These are phyloP conservation scores for Talaromyces sp. DNA, from an alignment of 2,329 filamentous ascomycete genomes.

Conservation along the genomic window DNA sequence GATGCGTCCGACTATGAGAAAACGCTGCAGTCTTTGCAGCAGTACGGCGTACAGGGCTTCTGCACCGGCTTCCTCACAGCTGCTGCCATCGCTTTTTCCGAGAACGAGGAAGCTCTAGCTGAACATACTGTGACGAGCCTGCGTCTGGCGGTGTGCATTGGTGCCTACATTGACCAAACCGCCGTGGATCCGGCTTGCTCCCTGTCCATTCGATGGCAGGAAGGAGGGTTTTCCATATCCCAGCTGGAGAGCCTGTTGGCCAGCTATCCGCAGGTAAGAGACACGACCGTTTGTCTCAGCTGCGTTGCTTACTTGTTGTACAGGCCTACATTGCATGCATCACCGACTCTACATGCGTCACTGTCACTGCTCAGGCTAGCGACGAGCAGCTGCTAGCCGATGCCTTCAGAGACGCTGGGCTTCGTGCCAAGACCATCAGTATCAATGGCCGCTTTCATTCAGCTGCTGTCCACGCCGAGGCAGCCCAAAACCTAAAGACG, in stretches of 20 bases:
- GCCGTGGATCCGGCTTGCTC: background rate
- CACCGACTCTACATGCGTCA: slow-evolving; percentile 2
- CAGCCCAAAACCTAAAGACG: background rate
- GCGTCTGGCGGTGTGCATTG: slow-evolving; percentile 34
- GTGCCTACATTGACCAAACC: slow-evolving; percentile 27
- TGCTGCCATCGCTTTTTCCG: slow-evolving; percentile 28
- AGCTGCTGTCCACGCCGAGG: background rate
- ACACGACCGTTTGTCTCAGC: background rate
- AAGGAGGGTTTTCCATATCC: background rate
- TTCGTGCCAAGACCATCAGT: slow-evolving; percentile 2
- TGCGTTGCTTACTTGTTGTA: background rate
- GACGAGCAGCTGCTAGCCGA: background rate
- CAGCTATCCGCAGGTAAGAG: background rate
- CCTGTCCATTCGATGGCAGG: slow-evolving; percentile 6
- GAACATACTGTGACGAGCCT: slow-evolving; percentile 31
- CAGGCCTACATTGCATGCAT: slow-evolving; percentile 7
- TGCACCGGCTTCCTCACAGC: slow-evolving; percentile 37
- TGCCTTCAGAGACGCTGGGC: background rate
- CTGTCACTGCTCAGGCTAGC: background rate
- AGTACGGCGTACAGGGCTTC: slow-evolving; percentile 27
- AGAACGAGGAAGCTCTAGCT: slow-evolving; percentile 21
- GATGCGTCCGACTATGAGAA: background rate
- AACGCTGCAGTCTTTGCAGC: background rate
- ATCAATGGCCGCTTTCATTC: slow-evolving; percentile 3
- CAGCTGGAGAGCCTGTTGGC: slow-evolving; percentile 1